These are phyloP conservation scores for Bimuria novae-zelandiae DNA, from an alignment of 2,329 filamentous ascomycete species.

Conservation along the genomic window DNA sequence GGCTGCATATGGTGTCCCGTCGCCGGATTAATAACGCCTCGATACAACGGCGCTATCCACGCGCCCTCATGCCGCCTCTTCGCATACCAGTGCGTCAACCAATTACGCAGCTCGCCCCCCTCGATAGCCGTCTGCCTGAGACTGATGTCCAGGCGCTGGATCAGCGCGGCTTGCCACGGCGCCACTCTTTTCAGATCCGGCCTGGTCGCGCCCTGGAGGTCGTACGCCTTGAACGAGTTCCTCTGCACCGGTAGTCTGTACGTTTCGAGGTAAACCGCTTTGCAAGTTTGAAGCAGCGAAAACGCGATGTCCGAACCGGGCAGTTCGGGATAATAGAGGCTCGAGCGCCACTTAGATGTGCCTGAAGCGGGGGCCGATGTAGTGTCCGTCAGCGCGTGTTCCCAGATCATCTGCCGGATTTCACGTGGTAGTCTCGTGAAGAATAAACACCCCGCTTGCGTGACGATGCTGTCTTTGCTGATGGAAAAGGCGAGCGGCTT, in stretches of 20 bases:
- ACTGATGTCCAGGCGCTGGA: constrained; percentile 17
- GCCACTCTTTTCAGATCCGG: constrained; percentile 8
- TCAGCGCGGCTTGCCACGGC: constrained; percentile 22
- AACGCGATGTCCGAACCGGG: constrained; percentile 13
- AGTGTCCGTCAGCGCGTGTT: constrained; percentile 16
- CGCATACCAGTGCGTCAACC: constrained; percentile 7
- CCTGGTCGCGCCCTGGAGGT: constrained; percentile 7
- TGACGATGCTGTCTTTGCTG: not conserved
- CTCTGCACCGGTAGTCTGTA: constrained; percentile 19
- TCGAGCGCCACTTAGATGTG: constrained; percentile 8
- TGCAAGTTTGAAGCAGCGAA: constrained; percentile 17
- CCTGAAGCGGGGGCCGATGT: constrained; percentile 7
- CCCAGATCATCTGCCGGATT: constrained; percentile 16
- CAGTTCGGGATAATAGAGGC: not conserved
- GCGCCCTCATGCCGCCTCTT: constrained; percentile 10
- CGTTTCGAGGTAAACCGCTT: constrained; percentile 17
- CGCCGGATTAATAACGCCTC: not conserved
- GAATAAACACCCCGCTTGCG: constrained; percentile 8
- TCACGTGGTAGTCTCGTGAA: constrained; percentile 12
- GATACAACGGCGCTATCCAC: constrained; percentile 12
- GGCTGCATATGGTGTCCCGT: not conserved
- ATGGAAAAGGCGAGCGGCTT: not conserved
- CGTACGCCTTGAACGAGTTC: constrained; percentile 15
- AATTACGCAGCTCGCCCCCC: not conserved
- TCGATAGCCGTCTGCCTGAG: constrained; percentile 16